Base-by-base conservation (phyloP, 2,329 filamentous ascomycete genomes). In the Fusarium sambucinum region DNA sequence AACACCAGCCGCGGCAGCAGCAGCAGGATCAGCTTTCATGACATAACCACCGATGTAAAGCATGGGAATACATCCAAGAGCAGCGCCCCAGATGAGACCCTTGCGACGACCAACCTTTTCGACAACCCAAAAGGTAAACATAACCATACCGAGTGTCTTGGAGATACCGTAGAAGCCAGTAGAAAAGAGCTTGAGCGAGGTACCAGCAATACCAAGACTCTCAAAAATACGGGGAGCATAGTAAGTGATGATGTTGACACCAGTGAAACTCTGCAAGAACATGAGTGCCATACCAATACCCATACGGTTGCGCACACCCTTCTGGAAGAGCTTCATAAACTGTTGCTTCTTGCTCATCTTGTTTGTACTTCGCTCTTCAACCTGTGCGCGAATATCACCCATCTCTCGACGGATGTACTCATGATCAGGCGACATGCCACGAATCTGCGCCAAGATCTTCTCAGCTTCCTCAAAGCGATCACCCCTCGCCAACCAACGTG, bases 221-320 rank as follows among this genome's bases (percentile, higher is more conserved):
- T 77, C 75, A 50, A 82, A 77, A 30, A 82, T 76, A 19, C 75
- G 74, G 5, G 74, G 74, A 3, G 75, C 70, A 69, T 89, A 90
- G 76, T 89, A 89, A 5, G 85, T 86, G 52, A 90, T 88, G 32
- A 89, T 86, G 73, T 89, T 86, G 66, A 85, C 84, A 45, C 87
- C 76, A 1, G 75, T 77, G 45, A 78, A 74, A 30, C 74, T 75
- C 66, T 79, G 76, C 7, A 77, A 63, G 33, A 78, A 77, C 77
- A 80, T 79, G 85, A 88, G 84, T 81, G 87, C 69, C 84, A 80
- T 35, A 42, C 78, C 86, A 78, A 89, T 66, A 77, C 84, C 38
- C 72, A 73, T 73, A 21, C 72, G 69, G 55, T 74, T 77, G 27
- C 77, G 73, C 16, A 78, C 74, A 5, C 79, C 76, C 72, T 75